A percentile compares a stretch with the other conserved stretches of the same genome.
Conservation (phyloP, 1,284 basidiomycete genomes). For the Sutorius eximius region DNA sequence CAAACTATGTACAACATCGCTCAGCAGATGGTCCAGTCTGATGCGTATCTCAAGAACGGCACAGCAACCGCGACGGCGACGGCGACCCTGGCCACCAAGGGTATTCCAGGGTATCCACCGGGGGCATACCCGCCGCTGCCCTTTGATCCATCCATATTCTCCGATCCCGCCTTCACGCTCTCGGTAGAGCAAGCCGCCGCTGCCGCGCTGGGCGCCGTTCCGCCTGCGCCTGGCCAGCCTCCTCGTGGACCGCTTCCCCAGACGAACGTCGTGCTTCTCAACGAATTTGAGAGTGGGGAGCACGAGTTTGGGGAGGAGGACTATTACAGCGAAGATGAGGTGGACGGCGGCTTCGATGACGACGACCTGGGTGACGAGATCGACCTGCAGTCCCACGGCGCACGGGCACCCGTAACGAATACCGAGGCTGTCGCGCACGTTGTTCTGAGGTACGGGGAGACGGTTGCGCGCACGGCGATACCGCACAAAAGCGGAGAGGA, state of each 20-base stretch:
- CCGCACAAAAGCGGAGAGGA: constrained; percentile 14
- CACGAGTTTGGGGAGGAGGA: constrained; percentile 48
- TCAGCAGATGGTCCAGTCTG: constrained; percentile 63
- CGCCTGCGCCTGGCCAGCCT: constrained; percentile 34
- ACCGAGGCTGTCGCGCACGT: constrained; percentile 37
- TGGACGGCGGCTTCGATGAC: constrained; percentile 43
- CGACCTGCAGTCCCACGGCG: constrained; percentile 28
- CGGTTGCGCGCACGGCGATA: constrained; percentile 17
- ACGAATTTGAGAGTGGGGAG: constrained; percentile 48
- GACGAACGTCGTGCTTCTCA: constrained; percentile 42
- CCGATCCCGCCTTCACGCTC: constrained; percentile 52
- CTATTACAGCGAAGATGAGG: constrained; percentile 48
- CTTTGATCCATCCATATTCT: constrained; percentile 56
- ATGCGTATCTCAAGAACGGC: constrained; percentile 40
- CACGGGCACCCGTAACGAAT: constrained; percentile 21
- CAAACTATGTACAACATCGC: constrained; percentile 68
- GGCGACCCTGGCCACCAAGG: constrained; percentile 38
- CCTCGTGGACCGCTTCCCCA: constrained; percentile 36
- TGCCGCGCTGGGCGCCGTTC: constrained; percentile 39
- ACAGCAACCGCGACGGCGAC: constrained; percentile 33
- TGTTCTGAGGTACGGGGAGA: constrained; percentile 44
- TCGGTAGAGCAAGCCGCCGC: constrained; percentile 54
- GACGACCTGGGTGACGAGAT: constrained; percentile 41
- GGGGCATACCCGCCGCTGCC: constrained; percentile 39
- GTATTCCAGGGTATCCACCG: constrained; percentile 35